These are phyloP conservation scores for Mucor piriformis DNA, from an alignment of 371 early-diverging fungal species.

Conservation along the genomic window DNA sequence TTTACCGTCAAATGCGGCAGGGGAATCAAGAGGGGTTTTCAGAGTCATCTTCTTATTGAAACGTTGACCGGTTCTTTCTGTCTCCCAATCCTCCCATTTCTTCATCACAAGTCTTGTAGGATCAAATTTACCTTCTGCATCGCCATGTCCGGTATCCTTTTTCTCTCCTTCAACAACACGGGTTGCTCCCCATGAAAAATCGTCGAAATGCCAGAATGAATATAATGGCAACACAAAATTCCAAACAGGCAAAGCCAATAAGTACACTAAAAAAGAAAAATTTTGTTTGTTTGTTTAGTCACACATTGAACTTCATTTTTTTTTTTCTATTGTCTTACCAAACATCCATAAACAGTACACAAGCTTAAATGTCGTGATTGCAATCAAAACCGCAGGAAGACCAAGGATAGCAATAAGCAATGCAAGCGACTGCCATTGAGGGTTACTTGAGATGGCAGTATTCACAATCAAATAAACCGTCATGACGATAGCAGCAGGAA, in stretches of 20 bases:
- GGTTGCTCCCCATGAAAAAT: slow-evolving; percentile 91
- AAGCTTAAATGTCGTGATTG: slow-evolving; percentile 79
- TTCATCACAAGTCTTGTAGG: slow-evolving; percentile 65
- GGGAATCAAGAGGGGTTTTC: slow-evolving; percentile 31
- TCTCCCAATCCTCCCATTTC: slow-evolving; percentile 77
- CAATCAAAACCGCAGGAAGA: slow-evolving; percentile 84
- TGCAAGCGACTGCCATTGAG: slow-evolving; percentile 71
- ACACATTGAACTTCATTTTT: not conserved
- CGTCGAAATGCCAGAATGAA: slow-evolving; percentile 94
- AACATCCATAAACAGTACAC: slow-evolving; percentile 80
- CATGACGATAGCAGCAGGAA: slow-evolving; percentile 94
- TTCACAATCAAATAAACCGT: slow-evolving; percentile 79
- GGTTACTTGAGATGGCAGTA: slow-evolving; percentile 51
- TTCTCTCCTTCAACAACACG: slow-evolving; percentile 67
- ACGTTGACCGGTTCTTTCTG: slow-evolving; percentile 60
- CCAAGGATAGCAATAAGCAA: slow-evolving; percentile 72
- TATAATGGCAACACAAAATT: slow-evolving; percentile 91
- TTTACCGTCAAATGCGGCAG: slow-evolving; percentile 33
- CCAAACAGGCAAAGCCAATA: slow-evolving; percentile 91
- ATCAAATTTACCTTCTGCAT: slow-evolving; percentile 71
- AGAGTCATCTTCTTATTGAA: slow-evolving; percentile 33
- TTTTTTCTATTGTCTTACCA: slow-evolving; percentile 35
- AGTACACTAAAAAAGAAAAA: slow-evolving; percentile 38
- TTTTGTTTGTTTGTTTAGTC: not conserved
- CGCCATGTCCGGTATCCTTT: slow-evolving; percentile 65